Percentiles rank a stretch among this genome's conserved stretches.
phyloP scores from a whole-genome alignment of 2,329 filamentous ascomycete species.

The Paecilomyces sp. region DNA sequence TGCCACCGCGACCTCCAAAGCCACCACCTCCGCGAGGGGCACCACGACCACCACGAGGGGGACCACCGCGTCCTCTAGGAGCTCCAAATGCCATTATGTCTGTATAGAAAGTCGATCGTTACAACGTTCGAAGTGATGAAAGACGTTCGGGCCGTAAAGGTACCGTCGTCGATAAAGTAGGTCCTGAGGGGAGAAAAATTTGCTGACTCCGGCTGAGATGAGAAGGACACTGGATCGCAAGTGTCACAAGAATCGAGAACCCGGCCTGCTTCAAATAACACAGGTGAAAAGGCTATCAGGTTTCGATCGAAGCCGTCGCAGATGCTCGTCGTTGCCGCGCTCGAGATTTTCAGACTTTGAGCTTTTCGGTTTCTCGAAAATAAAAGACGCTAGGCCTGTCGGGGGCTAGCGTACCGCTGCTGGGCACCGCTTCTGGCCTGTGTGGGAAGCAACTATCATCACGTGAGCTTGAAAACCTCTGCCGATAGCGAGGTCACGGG shows the following conservation, averaged over 20 bases:
- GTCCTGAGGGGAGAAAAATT: not conserved
- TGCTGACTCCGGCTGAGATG: not conserved
- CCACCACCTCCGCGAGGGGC: conserved; percentile 34
- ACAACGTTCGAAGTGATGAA: conserved; percentile 10
- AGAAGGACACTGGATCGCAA: not conserved
- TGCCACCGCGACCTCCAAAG: conserved; percentile 20
- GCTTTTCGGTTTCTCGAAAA: conserved; percentile 32
- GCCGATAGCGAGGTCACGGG: conserved; percentile 20
- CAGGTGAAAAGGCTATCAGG: conserved; percentile 19
- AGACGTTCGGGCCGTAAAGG: conserved; percentile 1
- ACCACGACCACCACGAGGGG: conserved; percentile 29
- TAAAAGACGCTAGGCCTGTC: conserved; percentile 22
- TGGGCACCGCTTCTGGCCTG: conserved; percentile 3
- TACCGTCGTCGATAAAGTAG: conserved; percentile 3
- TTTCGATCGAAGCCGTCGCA: conserved; percentile 22
- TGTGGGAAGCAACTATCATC: conserved; percentile 11
- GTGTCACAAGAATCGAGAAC: conserved; percentile 10
- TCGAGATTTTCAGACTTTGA: not conserved
- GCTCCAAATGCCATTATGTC: conserved; percentile 29
- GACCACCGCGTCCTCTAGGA: conserved; percentile 37
- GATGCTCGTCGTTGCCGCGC: conserved; percentile 24
- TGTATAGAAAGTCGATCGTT: conserved; percentile 7
- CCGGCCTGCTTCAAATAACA: conserved; percentile 15
- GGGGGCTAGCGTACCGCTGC: conserved; percentile 13
- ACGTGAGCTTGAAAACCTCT: conserved; percentile 10